Evolutionary conservation across 768 basidiomycete genomes (phyloP), one percentile per base, ranked within the genome.

Genomic region (Suillus paluster): DNA sequence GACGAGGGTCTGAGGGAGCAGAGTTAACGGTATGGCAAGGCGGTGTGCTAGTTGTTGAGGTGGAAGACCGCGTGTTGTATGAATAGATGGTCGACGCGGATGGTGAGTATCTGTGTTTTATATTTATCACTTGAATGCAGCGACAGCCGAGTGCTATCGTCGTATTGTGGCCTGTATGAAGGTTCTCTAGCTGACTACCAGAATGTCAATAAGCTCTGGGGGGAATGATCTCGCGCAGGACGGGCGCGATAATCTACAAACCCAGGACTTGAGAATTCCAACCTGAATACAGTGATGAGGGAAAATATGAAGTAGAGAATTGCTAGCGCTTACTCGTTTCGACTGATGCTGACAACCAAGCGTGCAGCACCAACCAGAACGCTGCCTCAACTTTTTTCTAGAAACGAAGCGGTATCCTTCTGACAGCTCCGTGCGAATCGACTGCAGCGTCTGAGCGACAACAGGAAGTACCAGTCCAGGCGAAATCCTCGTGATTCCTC

Each of bases 401-500:
- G 91, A 90, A 58, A 99, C 92, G 33, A 81, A 82, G 8, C 91
- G 87, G 77, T 92, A 94, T 10, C 94, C 97, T 67, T 96, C 95
- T n/a, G 88, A 78, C 38, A 99, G 79, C 64, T 97, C 94, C 1
- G 81, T 72, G 44, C 90, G 90, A 60, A 95, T 77, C n/a, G 87
- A 85, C 61, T 86, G 78, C 41, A 98, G 76, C 4, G 91, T 85
- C 61, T 87, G 86, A 15, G 85, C 83, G 52, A 84, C 80, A 12
- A 92, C 88, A 33, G 97, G 97, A 1, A 97, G 80, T n/a, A 92
- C 87, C 53, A 88, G 88, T 58, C 90, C 86, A 2, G 91, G 82
- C 4, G 92, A 86, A 1, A 88, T 85, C 91, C 25, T 77, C 73
- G 33, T 90, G 88, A 72, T 97, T 94, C 62, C 97, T 90, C 49